A percentile compares a stretch with the other conserved stretches of the same genome.
Conservation (phyloP, 495 filamentous ascomycete species). For the Penicillium cinerascens region DNA sequence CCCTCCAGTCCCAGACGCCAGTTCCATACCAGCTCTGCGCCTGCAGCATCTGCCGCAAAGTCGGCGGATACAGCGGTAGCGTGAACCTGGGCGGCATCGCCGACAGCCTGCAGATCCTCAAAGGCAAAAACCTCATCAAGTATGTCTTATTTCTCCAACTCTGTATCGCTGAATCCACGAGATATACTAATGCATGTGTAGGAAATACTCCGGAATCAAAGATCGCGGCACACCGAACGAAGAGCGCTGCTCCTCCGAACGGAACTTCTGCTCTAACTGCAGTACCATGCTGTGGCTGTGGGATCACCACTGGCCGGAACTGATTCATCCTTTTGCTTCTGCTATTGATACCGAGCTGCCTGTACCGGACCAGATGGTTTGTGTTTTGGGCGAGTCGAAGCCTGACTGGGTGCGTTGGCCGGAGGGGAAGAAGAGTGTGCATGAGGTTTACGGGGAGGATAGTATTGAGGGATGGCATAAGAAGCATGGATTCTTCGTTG, state of each 20-base stretch:
- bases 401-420: conserved; percentile 50
- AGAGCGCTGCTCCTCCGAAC: conserved; percentile 42
- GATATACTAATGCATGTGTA: conserved; percentile 13
- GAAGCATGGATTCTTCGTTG: conserved; percentile 36
- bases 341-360: conserved; percentile 55
- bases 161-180: no score
- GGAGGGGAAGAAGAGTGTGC: conserved; percentile 48
- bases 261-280: conserved; percentile 54
- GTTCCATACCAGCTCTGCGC: conserved; percentile 56
- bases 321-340: conserved; percentile 56
- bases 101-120: conserved; percentile 43
- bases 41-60: conserved; percentile 56
- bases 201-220: conserved; percentile 51
- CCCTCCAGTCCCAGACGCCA: conserved; percentile 48
- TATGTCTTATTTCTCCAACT: conserved; percentile 14
- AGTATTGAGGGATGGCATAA: conserved; percentile 55
- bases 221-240: conserved; percentile 46
- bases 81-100: conserved; percentile 52
- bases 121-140: conserved; percentile 50
- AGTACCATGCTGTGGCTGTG: conserved; percentile 49
- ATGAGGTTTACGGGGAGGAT: conserved; percentile 38
- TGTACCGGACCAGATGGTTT: conserved; percentile 51
- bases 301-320: conserved; percentile 50
- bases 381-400: conserved; percentile 46
- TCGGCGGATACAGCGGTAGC: conserved; percentile 45